These are phyloP conservation scores for Dalbergia cochinchinensis DNA, from an alignment of 306 rosid species.

Conservation along the genomic window DNA sequence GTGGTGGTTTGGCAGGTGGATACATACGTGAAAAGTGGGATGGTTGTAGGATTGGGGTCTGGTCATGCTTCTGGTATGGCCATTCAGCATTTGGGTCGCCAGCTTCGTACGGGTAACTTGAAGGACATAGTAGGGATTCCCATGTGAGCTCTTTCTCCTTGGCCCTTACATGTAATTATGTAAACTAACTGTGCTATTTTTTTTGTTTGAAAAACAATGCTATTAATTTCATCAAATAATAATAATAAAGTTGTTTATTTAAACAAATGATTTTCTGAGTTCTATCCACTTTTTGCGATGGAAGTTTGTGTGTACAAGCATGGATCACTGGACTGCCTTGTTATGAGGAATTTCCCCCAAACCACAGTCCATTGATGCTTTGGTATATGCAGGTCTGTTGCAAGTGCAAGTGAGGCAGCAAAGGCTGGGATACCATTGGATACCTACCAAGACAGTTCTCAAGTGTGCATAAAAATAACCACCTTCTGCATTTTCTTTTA, in stretches of 20 bases:
- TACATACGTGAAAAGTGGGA: constrained; percentile 75
- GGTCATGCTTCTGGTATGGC: constrained; percentile 89
- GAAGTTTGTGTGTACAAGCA: constrained; percentile 19
- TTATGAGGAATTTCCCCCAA: constrained; percentile 33
- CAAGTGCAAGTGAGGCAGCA: constrained; percentile 70
- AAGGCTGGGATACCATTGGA: constrained; percentile 68
- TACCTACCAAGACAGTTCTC: constrained; percentile 55
- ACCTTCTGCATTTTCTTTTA: constrained; percentile 43
- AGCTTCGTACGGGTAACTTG: constrained; percentile 77
- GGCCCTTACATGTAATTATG: background rate
- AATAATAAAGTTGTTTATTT: too few relatives aligned
- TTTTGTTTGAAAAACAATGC: background rate
- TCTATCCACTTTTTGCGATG: constrained; percentile 1
- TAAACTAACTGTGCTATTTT: background rate
- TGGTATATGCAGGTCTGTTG: constrained; percentile 58
- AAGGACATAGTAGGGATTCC: constrained; percentile 85
- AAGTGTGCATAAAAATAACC: constrained; percentile 54
- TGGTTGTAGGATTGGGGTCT: constrained; percentile 87
- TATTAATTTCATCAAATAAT: background rate
- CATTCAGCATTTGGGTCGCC: constrained; percentile 84
- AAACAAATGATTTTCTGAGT: background rate
- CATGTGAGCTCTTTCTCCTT: constrained; percentile 64
- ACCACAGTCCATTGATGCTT: constrained; percentile 15
- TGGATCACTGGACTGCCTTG: background rate
- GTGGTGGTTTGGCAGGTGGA: constrained; percentile 70